Conservation (phyloP, 2,329 filamentous ascomycete genomes). For the Oidium heveae region DNA sequence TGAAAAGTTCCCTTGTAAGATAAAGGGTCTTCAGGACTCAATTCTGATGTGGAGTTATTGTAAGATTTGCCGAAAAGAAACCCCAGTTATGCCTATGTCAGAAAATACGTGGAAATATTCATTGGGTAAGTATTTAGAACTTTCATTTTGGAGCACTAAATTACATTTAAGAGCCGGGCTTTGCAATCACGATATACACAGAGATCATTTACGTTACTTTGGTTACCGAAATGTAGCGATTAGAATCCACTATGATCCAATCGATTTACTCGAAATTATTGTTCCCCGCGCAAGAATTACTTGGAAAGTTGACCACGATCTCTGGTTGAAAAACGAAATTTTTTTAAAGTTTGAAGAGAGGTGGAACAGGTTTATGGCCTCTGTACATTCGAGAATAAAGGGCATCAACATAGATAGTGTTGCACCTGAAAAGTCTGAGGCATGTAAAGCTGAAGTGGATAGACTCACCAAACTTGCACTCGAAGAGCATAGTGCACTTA, state of each 20-base stretch:
- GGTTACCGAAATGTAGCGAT: slow-evolving; percentile 66
- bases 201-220: slow-evolving; percentile 82
- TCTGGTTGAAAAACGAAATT: slow-evolving; percentile 79
- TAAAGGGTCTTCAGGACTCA: slow-evolving; percentile 40
- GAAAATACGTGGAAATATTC: slow-evolving; percentile 94
- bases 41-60: slow-evolving; percentile 98
- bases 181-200: slow-evolving; percentile 79
- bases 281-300: slow-evolving; percentile 76
- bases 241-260: slow-evolving; percentile 74
- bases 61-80: slow-evolving; percentile 75
- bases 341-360: slow-evolving; percentile 60
- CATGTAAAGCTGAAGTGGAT: slow-evolving; percentile 63
- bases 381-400: slow-evolving; percentile 59
- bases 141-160: slow-evolving; percentile 84
- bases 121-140: slow-evolving; percentile 91
- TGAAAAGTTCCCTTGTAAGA: slow-evolving; percentile 43
- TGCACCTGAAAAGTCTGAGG: slow-evolving; percentile 60
- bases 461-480: slow-evolving; percentile 51
- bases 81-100: slow-evolving; percentile 74
- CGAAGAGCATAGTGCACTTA: slow-evolving; percentile 53
- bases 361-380: slow-evolving; percentile 66
- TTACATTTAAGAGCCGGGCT: slow-evolving; percentile 47
- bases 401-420: slow-evolving; percentile 84
- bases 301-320: slow-evolving; percentile 91
- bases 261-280: slow-evolving; percentile 81